Percentiles rank a stretch among this genome's conserved stretches.
Conservation (phyloP, 352 stramenopile genomes). For the Thalassiosira allenii region DNA sequence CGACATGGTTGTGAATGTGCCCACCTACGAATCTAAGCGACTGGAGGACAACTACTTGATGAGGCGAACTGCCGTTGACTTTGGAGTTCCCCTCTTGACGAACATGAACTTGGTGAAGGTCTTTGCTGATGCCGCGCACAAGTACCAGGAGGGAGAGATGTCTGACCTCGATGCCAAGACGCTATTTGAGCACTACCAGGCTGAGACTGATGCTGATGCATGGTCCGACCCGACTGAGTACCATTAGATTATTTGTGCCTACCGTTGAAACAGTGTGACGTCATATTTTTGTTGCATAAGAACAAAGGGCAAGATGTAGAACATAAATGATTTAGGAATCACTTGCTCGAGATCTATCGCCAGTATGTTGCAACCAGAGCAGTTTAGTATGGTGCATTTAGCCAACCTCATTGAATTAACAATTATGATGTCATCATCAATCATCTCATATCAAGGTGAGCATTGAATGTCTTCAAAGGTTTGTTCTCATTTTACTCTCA, state of each 20-base stretch:
- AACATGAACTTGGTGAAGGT: slow-evolving; percentile 99
- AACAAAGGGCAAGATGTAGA: no score
- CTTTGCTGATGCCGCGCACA: slow-evolving; percentile 90
- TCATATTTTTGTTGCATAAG: no score
- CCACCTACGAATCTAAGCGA: slow-evolving; percentile 86
- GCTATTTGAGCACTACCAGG: slow-evolving; percentile 98
- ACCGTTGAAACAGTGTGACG: background rate
- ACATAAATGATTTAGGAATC: no score
- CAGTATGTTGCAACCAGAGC: no score
- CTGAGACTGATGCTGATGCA: slow-evolving; percentile 90
- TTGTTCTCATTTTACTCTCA: no score
- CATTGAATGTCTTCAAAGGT: no score
- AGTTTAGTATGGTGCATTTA: no score
- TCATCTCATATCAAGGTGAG: no score
- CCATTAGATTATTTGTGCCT: slow-evolving; percentile 87
- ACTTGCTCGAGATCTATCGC: no score
- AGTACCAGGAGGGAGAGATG: slow-evolving; percentile 93
- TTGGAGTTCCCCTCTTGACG: slow-evolving; percentile 97
- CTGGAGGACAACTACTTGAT: slow-evolving; percentile 95
- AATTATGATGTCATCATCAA: no score
- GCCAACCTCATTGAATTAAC: no score
- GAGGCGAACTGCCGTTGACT: slow-evolving; percentile 95
- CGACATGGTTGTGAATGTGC: slow-evolving; percentile 96
- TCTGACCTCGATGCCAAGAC: slow-evolving; percentile 93
- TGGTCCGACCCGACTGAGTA: slow-evolving; percentile 96